Base-by-base conservation (phyloP, 495 filamentous ascomycete genomes). In the Collariella sp. region DNA sequence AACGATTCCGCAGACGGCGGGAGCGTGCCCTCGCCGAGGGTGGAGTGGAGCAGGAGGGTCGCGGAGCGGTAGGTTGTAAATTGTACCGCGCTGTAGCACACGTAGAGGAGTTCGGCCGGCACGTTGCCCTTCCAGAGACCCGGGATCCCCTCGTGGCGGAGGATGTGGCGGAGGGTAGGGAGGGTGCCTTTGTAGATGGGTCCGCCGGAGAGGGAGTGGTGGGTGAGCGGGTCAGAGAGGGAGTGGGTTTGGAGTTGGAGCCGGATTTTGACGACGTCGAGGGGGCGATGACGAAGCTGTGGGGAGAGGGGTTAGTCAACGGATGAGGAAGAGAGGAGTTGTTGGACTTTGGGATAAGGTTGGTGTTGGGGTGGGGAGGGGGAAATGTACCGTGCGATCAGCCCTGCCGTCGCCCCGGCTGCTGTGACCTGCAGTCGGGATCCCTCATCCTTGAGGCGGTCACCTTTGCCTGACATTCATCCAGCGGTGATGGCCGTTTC, bases 71-170 rank as follows among this genome's bases (percentile, higher is more conserved):
- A 97, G n/a, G 86, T 73, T 7, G 84, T 84, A 79, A 98, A 98
- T 73, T 98, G 94, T 50, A 85, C 73, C 31, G 85, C 85, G 51
- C 87, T 83, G 74, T 96, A 97, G 63, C 81, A 80, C 43, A 98
- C 76, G 75, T 98, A 98, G 66, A 98, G 81, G 29, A 93, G 69
- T 72, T 96, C 93, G 23, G 93, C 93, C 50, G 93, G 89, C 55
- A 97, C 80, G 67, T 98, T 98, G 69, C 93, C 93, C 76, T 97
- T 97, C 93, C 93, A 98, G 46, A 98, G 79, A 46, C 82, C 91
- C 2, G 85, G 83, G 56, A 96, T 67, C 13, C 93, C 91, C 66
- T 97, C 91, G 52, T 86, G 71, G 20, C 70, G 71, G 36, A 90
- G 59, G 64, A 98, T 96, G 24, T 81, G 73, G 36, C 77, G 78